phyloP scores from a whole-genome alignment of 495 filamentous ascomycete genomes.

The Xylaria palmicola region DNA sequence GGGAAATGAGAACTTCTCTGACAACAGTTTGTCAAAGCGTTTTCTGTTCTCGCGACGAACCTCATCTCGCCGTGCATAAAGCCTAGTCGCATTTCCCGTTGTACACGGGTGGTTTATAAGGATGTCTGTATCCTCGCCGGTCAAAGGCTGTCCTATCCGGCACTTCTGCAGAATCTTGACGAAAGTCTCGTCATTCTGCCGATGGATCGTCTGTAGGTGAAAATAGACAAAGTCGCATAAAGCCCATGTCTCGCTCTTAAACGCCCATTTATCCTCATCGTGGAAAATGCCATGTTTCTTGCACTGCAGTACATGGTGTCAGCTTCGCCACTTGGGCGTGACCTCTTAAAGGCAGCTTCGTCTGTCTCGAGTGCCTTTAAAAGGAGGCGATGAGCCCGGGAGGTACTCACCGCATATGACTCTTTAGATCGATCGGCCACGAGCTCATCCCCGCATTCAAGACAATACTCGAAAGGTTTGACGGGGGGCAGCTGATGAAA shows the following conservation, averaged over 20 bases:
- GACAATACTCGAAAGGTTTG: constrained; percentile 73
- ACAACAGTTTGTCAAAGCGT: constrained; percentile 39
- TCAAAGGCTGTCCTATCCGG: constrained; percentile 42
- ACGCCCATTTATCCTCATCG: constrained; percentile 41
- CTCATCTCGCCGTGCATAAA: constrained; percentile 44
- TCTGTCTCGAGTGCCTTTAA: no score
- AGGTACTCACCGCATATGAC: constrained; percentile 50
- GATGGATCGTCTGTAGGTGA: constrained; percentile 50
- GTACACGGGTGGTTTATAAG: constrained; percentile 47
- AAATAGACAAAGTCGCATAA: constrained; percentile 37
- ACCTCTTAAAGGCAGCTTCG: no score
- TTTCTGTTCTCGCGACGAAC: constrained; percentile 40
- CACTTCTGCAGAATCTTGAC: constrained; percentile 52
- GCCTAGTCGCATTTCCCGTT: constrained; percentile 43
- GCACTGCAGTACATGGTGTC: constrained; percentile 21
- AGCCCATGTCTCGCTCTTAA: constrained; percentile 38
- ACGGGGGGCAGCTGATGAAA: constrained; percentile 96
- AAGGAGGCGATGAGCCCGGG: not conserved
- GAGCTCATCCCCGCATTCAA: constrained; percentile 72
- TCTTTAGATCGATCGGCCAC: constrained; percentile 68
- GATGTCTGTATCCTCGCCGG: constrained; percentile 35
- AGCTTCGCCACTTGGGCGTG: not conserved
- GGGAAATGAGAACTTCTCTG: constrained; percentile 54
- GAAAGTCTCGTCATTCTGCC: constrained; percentile 51
- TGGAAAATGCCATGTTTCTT: constrained; percentile 27